phyloP scores from a whole-genome alignment of 768 basidiomycete genomes.

The Dioszegia aurantiaca region DNA sequence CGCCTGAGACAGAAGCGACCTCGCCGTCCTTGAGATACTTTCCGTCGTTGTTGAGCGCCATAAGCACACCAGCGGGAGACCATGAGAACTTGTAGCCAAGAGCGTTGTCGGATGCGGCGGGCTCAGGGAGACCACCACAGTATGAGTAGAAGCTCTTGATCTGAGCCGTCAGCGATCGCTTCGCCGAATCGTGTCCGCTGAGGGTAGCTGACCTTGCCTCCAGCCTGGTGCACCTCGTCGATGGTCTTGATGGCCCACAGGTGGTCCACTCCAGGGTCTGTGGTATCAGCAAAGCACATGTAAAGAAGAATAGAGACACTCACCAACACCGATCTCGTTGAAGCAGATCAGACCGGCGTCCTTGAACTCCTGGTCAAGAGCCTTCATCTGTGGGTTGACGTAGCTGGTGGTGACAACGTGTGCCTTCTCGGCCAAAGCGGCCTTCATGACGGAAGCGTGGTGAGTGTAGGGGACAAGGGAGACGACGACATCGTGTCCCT shows the following conservation, averaged over 20 bases:
- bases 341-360: constrained; percentile 87
- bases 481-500: constrained; percentile 86
- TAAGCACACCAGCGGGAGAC: constrained; percentile 92
- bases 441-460: constrained; percentile 85
- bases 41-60: constrained; percentile 87
- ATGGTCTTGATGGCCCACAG: constrained; percentile 55
- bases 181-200: no score
- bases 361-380: constrained; percentile 73
- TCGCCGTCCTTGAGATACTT: constrained; percentile 70
- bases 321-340: constrained; percentile 91
- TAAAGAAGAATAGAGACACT: neutral
- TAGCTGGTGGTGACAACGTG: constrained; percentile 96
- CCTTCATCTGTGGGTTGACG: constrained; percentile 85
- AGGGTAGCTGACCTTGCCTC: constrained; percentile 58
- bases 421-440: constrained; percentile 82
- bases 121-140: constrained; percentile 86
- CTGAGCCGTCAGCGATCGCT: constrained; percentile 1
- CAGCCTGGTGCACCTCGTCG: constrained; percentile 85
- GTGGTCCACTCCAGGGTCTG: constrained; percentile 54
- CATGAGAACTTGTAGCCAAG: constrained; percentile 99
- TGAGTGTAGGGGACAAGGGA: constrained; percentile 93
- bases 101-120: constrained; percentile 75
- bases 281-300: constrained; percentile 41
- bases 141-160: constrained; percentile 71
- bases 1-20: constrained; percentile 66